A percentile compares a stretch with the other conserved stretches of the same genome.
Conservation (phyloP, 2,329 filamentous ascomycete genomes). For the Botrytis byssoidea region DNA sequence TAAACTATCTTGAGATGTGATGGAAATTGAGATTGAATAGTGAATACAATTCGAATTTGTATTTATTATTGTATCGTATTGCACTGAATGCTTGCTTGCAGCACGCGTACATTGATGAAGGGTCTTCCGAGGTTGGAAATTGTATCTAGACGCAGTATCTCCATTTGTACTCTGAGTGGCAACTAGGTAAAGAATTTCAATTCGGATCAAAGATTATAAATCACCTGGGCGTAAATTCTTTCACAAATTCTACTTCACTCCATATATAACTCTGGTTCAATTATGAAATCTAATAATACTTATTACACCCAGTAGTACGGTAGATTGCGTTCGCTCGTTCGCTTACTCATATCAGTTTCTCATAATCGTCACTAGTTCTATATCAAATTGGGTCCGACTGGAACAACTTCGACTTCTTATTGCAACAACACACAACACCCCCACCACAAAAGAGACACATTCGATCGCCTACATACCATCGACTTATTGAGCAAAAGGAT, state of each 20-base stretch:
- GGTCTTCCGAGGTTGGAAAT: neutral
- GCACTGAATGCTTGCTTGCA: neutral
- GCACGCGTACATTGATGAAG: neutral
- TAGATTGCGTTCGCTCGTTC: neutral
- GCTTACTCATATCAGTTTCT: slow-evolving; percentile 5
- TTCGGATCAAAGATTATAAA: neutral
- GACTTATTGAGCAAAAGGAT: neutral
- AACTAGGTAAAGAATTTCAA: neutral
- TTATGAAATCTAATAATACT: neutral
- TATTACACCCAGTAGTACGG: neutral
- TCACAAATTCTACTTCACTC: neutral
- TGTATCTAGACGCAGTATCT: neutral
- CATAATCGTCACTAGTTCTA: neutral
- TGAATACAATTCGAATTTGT: neutral
- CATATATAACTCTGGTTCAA: neutral
- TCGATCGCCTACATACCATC: neutral
- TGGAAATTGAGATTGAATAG: neutral
- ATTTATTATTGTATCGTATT: neutral
- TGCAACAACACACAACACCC: slow-evolving; percentile 10
- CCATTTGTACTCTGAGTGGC: neutral
- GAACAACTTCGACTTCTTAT: slow-evolving; percentile 6
- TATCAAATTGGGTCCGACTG: slow-evolving; percentile 5
- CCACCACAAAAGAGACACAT: neutral
- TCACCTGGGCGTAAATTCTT: neutral
- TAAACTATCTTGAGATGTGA: neutral